A percentile compares a stretch with the other conserved stretches of the same genome.
These are phyloP conservation scores for Erodium trifolium DNA, from an alignment of 441 rosid species.

Conservation along the genomic window DNA sequence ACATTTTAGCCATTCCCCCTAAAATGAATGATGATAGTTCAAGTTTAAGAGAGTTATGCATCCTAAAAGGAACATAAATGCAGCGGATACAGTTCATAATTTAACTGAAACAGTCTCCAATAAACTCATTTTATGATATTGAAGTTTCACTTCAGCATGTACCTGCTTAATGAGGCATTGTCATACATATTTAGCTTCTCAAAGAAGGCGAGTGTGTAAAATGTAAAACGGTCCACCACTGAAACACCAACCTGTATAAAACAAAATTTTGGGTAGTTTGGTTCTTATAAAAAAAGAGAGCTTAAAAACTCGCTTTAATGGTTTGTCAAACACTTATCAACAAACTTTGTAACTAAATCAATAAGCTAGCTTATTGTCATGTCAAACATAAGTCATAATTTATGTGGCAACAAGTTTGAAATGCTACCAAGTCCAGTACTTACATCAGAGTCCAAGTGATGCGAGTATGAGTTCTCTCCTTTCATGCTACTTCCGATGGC, in stretches of 20 bases:
- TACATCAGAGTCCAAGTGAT: conserved; percentile 94
- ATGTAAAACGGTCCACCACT: conserved; percentile 92
- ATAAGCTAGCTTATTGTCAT: neutral
- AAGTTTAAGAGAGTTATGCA: neutral
- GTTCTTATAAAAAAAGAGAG: neutral
- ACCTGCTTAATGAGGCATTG: conserved; percentile 91
- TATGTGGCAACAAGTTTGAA: neutral
- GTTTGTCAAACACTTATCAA: neutral
- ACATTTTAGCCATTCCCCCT: too few relatives aligned
- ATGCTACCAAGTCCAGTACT: conserved; percentile 24
- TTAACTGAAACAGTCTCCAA: conserved; percentile 13
- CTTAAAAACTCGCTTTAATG: neutral
- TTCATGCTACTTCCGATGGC: conserved; percentile 93
- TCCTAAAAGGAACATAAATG: neutral
- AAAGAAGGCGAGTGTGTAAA: conserved; percentile 87
- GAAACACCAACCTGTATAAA: conserved; percentile 82
- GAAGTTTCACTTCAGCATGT: conserved; percentile 16
- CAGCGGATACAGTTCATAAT: neutral
- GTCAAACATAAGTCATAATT: neutral
- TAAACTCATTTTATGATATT: conserved; percentile 8
- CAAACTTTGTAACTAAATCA: neutral
- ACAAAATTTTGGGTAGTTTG: neutral
- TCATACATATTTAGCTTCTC: conserved; percentile 82
- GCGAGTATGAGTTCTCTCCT: conserved; percentile 96
- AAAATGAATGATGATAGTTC: too few relatives aligned